Percentiles rank a stretch among this genome's conserved stretches.
Conservation (phyloP, 2,329 filamentous ascomycete species). For the Penicillium sp. region DNA sequence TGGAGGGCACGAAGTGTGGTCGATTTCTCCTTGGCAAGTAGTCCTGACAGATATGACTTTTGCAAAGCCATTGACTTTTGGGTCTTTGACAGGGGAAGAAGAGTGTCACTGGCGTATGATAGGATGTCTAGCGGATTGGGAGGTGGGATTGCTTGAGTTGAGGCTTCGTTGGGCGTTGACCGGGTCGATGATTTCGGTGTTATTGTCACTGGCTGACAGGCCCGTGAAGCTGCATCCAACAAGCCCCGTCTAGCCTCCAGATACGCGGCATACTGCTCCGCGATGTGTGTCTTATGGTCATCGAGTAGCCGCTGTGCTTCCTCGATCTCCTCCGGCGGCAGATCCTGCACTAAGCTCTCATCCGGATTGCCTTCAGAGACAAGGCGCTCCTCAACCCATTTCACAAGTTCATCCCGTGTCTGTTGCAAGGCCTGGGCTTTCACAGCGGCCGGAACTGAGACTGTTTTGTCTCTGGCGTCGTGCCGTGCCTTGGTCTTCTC, state of each 20-base stretch:
- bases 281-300: slow-evolving; percentile 30
- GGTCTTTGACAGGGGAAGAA: slow-evolving; percentile 33
- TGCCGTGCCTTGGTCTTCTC: slow-evolving; percentile 28
- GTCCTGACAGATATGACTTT: slow-evolving; percentile 33
- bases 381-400: slow-evolving; percentile 49
- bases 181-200: slow-evolving; percentile 19
- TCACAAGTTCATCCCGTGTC: slow-evolving; percentile 46
- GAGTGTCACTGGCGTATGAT: slow-evolving; percentile 29
- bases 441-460: slow-evolving; percentile 8
- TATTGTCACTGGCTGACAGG: slow-evolving; percentile 31
- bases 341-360: slow-evolving; percentile 24
- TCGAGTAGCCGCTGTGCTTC: slow-evolving; percentile 27
- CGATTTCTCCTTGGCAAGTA: slow-evolving; percentile 37
- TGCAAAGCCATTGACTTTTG: slow-evolving; percentile 37
- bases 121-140: slow-evolving; percentile 28
- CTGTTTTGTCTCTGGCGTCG: slow-evolving; percentile 8
- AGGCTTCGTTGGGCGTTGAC: slow-evolving; percentile 12
- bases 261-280: slow-evolving; percentile 34
- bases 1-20: slow-evolving; percentile 34
- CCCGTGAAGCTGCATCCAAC: slow-evolving; percentile 33
- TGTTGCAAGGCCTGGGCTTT: slow-evolving; percentile 38
- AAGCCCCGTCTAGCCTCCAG: slow-evolving; percentile 33
- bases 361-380: slow-evolving; percentile 32
- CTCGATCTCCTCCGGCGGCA: slow-evolving; percentile 28
- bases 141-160: slow-evolving; percentile 13